Base-by-base conservation (phyloP, 345 rosid genomes). In the Bruguiera sexangula region DNA sequence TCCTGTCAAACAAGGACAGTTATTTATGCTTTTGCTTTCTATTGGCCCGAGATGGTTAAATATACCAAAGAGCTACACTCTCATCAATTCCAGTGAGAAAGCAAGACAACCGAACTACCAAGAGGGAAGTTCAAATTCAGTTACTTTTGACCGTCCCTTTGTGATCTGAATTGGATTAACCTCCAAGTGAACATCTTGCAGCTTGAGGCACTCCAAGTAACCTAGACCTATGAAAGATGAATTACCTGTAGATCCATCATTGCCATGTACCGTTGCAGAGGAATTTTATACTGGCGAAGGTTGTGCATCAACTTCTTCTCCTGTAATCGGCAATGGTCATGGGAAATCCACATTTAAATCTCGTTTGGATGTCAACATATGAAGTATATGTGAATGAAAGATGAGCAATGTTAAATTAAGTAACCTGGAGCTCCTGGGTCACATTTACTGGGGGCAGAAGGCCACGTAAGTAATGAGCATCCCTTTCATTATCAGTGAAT, bases 201-300 rank as follows among this genome's bases (percentile, higher is more conserved):
- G 4, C 29, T 43, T 37, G 16, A 39, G 11, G 10, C 1, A 6
- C 3, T 63, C 39, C 36, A 60, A 22, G 19, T 34, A 5, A 27
- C 31, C 8, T 27, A 54, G 51, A 34, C 20, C 15, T 22, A 59
- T 59, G 56, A 59, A 8, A 5, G 20, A 61, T 60, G 10, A 21
- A 60, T 11, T 62, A 93, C 97, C 92, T 95, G 97, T 63, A 95
- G 99, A 78, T 92, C 99, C 96, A 92, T 87, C 87, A 95, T 82
- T 39, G 97, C 96, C 76, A 92, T 79, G 74, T 92, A 95, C 64
- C 89, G 87, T 52, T 95, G 99, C 63, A 95, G 61, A 32, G 98
- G 98, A 81, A 92, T 93, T 65, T 86, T 43, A 66, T 89, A 95
- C 64, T 87, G 86, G 27, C 96, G 96, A 66, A 95, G 87, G 72